These are phyloP conservation scores for Phymatotrichopsis omnivora DNA, from an alignment of 2,329 filamentous ascomycete genomes.

Conservation along the genomic window DNA sequence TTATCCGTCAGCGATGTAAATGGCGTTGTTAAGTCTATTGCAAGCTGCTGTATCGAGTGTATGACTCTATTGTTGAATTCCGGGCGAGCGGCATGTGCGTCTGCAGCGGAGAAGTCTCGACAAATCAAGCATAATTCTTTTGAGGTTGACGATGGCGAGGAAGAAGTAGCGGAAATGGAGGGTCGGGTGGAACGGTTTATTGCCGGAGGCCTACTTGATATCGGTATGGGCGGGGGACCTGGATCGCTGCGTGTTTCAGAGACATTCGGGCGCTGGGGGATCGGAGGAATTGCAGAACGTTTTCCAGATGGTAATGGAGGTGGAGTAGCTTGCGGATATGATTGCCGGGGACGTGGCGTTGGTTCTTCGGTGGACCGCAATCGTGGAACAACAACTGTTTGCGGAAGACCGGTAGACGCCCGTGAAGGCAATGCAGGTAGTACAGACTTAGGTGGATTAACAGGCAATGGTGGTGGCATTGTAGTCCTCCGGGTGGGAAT, in stretches of 20 bases:
- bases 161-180: conserved; percentile 41
- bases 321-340: neutral
- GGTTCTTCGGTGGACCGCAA: too few relatives aligned
- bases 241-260: conserved; percentile 7
- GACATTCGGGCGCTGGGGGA: neutral
- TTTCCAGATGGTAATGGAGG: conserved; percentile 19
- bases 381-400: too few relatives aligned
- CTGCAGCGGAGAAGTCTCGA: conserved; percentile 76
- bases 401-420: too few relatives aligned
- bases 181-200: conserved; percentile 31
- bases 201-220: conserved; percentile 14
- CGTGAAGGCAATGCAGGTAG: too few relatives aligned
- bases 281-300: conserved; percentile 2
- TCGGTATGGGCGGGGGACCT: conserved; percentile 20
- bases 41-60: conserved; percentile 62
- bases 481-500: neutral
- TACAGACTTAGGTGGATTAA: too few relatives aligned
- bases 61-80: conserved; percentile 52
- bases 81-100: conserved; percentile 61
- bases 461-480: too few relatives aligned
- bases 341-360: neutral
- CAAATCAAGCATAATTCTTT: conserved; percentile 60
- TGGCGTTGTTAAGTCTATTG: conserved; percentile 63
- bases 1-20: conserved; percentile 82
- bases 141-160: conserved; percentile 29